Base-by-base conservation (phyloP, 2,329 filamentous ascomycete genomes). In the Colletotrichum sp. region DNA sequence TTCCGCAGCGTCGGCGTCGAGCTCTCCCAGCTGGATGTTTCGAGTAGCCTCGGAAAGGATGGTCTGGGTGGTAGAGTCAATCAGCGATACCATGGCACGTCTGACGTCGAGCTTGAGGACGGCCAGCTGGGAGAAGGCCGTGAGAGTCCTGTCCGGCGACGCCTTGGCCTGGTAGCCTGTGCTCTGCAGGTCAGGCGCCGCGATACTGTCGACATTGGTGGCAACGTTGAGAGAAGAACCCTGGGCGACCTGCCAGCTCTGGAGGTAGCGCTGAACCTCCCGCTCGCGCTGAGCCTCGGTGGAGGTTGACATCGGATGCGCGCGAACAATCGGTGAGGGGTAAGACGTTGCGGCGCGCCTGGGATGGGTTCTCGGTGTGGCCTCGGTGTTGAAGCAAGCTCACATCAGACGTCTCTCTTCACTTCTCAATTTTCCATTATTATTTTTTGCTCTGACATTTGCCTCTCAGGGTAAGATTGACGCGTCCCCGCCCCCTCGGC, bases 41-140 rank as follows among this genome's bases (percentile, higher is more conserved):
- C 84, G 85, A 2, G 89, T 90, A 10, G 87, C 87, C 78, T 91
- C 89, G 49, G 88, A 88, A 57, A 91, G 84, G 65, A 91, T 86
- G 71, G 88, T 89, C 81, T 90, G 88, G 13, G 82, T 84, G 5
- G 83, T 81, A 7, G 81, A 80, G 76, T 88, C 87, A 68, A 90
- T 86, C 21, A 91, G 81, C 66, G 88, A 88, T 26, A 91, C 85
- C 82, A 91, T 86, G 57, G 84, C 86, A 49, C 89, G 86, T 76
- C 88, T 86, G 32, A 86, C 85, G 18, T 86, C 83, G 55, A 90
- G 82, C 1, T 89, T 84, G 71, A 90, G 84, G 12, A 89, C 84
- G 34, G 86, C 87, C 28, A 91, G 83, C 80, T 91, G 90, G 6
- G 89, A 87, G 72, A 89, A 87, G 6, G 87, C 85, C 0, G 86